Base-by-base conservation (phyloP, 192 early-diverging fungal genomes). In the Backusella luteola region DNA sequence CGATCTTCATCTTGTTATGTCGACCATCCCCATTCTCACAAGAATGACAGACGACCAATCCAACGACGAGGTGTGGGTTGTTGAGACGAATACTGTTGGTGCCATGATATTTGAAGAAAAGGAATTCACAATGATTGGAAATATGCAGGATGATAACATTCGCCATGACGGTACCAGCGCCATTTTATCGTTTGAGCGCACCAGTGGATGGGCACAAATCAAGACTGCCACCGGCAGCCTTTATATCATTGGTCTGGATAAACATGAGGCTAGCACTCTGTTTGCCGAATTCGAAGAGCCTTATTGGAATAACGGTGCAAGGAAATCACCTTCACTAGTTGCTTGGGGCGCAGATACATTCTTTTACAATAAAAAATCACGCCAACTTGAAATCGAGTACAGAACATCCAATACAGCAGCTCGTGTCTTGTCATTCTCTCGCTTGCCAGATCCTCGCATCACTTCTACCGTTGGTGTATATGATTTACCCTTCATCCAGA, bases 31-130 rank as follows among this genome's bases (percentile, higher is more conserved):
- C 6, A 91, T 93, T 46, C 69, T 78, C 79, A 63, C 75, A 7
- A 41, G 67, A 38, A 79, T 69, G 42, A 68, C 75, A 8, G 29
- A 52, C 29, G 35, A 72, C 2, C 15, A 66, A 1, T 73, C 59
- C 4, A 83, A 77, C 6, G 80, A 83, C 12, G 91, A 93, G 72
- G 79, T 93, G 3, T 93, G 93, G 93, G 81, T 94, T 56, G 77
- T 90, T 0, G 85, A 89, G 36, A 77, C 84, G 34, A 89, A 90
- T 38, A 38, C 74, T 11, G 34, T 81, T 5, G 91, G 91, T 9
- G 85, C 89, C 67, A 76, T 94, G 69, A 89, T 90, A 0, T 94
- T 94, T 73, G 79, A 85, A 11, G 83, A 87, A 21, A 67, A 76
- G 1, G 68, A 72, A 32, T 14, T 93, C 29, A 59, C 73, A 6